These are phyloP conservation scores for Balamuthia mandrillaris DNA, from an alignment of 208 protist genomes.

Conservation along the genomic window DNA sequence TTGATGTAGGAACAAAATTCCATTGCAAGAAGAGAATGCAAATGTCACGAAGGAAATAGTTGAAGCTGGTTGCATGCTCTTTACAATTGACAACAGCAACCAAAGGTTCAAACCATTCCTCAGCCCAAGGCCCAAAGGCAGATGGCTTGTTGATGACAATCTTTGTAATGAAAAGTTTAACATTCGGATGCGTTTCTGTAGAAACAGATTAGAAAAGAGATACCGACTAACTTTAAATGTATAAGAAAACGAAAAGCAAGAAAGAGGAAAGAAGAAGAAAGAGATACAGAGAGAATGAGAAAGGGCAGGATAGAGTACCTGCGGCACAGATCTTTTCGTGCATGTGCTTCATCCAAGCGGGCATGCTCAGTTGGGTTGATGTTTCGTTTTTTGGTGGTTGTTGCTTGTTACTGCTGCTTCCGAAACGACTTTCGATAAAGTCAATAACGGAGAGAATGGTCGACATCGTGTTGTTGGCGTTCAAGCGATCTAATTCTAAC, in stretches of 20 bases:
- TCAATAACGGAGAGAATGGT: background rate
- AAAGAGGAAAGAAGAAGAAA: background rate
- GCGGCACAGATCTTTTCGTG: slow-evolving; percentile 47
- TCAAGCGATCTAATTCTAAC: background rate
- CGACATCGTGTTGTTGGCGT: background rate
- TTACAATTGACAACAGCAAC: slow-evolving; percentile 53
- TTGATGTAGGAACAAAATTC: slow-evolving; percentile 1
- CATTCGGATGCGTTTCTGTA: slow-evolving; percentile 53
- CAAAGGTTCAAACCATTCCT: slow-evolving; percentile 62
- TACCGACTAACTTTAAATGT: no score
- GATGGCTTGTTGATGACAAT: slow-evolving; percentile 62
- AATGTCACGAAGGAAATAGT: slow-evolving; percentile 80
- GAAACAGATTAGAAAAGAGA: background rate
- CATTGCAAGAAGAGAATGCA: slow-evolving; percentile 66
- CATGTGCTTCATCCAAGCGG: slow-evolving; percentile 76
- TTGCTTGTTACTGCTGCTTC: no score
- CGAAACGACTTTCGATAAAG: no score
- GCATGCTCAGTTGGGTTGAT: no score
- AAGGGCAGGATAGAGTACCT: background rate
- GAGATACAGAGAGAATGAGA: background rate
- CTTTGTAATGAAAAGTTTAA: slow-evolving; percentile 69
- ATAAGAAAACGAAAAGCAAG: background rate
- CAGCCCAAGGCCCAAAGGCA: background rate
- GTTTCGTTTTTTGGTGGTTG: no score
- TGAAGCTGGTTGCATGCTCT: slow-evolving; percentile 60